Base-by-base conservation (phyloP, 2,329 filamentous ascomycete species). In the Trichoderma lentiforme region DNA sequence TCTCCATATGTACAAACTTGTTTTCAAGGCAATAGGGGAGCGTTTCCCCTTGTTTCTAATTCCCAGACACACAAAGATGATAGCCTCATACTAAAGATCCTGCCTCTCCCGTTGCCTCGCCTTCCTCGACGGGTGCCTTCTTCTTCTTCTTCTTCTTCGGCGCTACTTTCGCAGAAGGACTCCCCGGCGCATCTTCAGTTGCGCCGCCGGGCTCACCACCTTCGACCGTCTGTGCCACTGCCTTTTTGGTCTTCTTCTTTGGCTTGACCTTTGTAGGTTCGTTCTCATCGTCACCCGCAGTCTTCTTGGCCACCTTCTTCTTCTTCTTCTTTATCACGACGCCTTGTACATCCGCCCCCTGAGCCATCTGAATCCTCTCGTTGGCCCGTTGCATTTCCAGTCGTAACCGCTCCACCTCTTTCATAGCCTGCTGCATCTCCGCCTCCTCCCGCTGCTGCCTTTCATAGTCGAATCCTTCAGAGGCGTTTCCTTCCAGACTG, bases 331-430 rank as follows among this genome's bases (percentile, higher is more conserved):
- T 87, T 4, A 94, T 88, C 2, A 92, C 86, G 0, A 87, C 88
- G 1, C 90, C 90, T 77, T 92, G 91, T 3, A 83, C 85, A 61
- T 89, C 86, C 32, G 91, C 88, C n/a, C 90, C 91, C 76, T 90
- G 88, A 26, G 90, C 90, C 24, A 91, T 88, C 75, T 92, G 88
- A 47, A 95, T 90, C 70, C 92, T 85, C 82, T 95, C 93, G 76
- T 91, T 93, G 47, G 90, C 91, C 71, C 92, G 85, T 82, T 95
- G 93, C 94, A 98, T 97, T 82, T 97, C 93, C 71, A 98, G 84
- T 67, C 96, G 87, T 72, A 97, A 83, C 66, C 91, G 87, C 83
- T 98, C 95, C 3, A 99, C 93, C 80, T 98, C 93, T 80, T 91
- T 91, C 85, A 98, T 90, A 9, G 95, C 96, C 77, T 90, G 90